Percentiles rank a stretch among this genome's conserved stretches.
Evolutionary conservation across 139 green algal genomes (phyloP).

Genomic region (Coccomyxa sp.): DNA sequence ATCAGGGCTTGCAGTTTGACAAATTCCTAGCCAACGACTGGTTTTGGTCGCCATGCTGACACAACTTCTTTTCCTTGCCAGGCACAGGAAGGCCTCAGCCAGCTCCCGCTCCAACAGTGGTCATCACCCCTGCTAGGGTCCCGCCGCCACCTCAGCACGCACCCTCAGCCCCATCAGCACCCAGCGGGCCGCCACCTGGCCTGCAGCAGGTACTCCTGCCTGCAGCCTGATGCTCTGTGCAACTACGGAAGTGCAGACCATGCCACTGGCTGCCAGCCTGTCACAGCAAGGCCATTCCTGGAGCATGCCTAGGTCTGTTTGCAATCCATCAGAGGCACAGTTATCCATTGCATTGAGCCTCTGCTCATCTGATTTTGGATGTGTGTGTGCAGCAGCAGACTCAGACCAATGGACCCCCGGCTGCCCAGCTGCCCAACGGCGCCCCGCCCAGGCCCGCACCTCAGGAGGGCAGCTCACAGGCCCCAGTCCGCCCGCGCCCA

Average conservation of each 20-base stretch:
- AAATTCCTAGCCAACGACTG: too few relatives aligned
- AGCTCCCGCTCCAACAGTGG: conserved; percentile 1
- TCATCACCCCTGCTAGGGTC: not conserved
- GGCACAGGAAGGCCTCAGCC: not conserved
- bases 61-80: too few relatives aligned
- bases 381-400: not conserved
- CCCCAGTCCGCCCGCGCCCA: not conserved
- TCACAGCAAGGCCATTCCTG: not conserved
- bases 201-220: not conserved
- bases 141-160: not conserved
- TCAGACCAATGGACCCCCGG: not conserved
- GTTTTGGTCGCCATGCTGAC: too few relatives aligned
- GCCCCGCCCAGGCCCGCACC: not conserved
- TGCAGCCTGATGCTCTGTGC: not conserved
- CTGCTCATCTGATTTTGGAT: not conserved
- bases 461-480: too few relatives aligned
- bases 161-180: not conserved
- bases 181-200: conserved; percentile 10
- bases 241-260: not conserved
- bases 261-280: not conserved
- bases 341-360: not conserved
- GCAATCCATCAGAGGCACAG: not conserved
- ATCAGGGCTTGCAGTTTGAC: too few relatives aligned
- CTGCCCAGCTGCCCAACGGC: not conserved
- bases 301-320: not conserved